phyloP scores from a whole-genome alignment of 2,329 filamentous ascomycete species.

The Paraphaeosphaeria minitans region DNA sequence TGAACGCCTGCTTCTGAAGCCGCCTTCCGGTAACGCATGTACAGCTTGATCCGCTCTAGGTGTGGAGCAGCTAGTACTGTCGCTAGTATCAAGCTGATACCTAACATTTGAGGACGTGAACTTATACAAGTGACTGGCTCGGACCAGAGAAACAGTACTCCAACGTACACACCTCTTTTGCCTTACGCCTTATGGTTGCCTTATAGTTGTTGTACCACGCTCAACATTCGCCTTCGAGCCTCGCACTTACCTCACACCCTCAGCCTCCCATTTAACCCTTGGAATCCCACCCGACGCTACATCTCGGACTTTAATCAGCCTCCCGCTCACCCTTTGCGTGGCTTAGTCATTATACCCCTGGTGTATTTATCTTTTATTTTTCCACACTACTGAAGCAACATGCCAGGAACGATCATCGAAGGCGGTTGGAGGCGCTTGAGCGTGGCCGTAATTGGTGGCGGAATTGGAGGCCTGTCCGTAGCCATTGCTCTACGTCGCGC shows the following conservation, averaged over 20 bases:
- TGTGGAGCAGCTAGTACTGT: not conserved
- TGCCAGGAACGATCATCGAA: constrained; percentile 12
- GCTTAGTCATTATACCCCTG: not conserved
- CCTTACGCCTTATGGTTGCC: not conserved
- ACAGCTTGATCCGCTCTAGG: not conserved
- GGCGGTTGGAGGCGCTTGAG: constrained; percentile 30
- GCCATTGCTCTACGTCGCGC: constrained; percentile 59
- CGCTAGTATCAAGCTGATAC: not conserved
- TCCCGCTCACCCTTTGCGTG: not conserved
- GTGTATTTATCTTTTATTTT: constrained; percentile 25
- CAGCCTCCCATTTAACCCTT: too few relatives aligned
- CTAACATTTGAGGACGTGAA: not conserved
- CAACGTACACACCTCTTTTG: not conserved
- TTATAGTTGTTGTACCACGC: too few relatives aligned
- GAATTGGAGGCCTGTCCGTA: constrained; percentile 59
- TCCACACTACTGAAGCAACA: not conserved
- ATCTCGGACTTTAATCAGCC: not conserved
- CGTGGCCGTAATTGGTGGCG: constrained; percentile 57
- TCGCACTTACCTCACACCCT: too few relatives aligned
- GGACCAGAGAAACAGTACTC: not conserved
- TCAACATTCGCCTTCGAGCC: too few relatives aligned
- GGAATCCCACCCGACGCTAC: too few relatives aligned
- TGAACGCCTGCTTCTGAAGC: not conserved
- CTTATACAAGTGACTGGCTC: not conserved
- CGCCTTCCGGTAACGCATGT: not conserved